Evolutionary conservation across 2,329 filamentous ascomycete genomes (phyloP).

Genomic region (Calonectria multiphialidica): DNA sequence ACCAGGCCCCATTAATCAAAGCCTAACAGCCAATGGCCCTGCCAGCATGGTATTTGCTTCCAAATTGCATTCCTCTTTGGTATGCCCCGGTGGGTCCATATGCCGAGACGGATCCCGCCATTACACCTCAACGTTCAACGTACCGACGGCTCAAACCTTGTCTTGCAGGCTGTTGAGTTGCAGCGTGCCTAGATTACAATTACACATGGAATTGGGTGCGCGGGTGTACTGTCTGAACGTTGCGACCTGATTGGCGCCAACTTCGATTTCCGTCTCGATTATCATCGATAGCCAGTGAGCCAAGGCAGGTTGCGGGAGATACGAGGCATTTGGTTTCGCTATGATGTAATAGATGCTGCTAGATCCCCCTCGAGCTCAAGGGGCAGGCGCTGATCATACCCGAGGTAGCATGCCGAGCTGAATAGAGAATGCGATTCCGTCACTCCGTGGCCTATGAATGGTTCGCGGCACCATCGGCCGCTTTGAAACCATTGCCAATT

Average conservation of each 20-base stretch:
- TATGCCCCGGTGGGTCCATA: background rate
- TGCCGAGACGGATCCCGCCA: conserved; percentile 3
- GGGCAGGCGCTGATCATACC: conserved; percentile 34
- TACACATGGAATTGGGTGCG: background rate
- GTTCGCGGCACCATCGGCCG: background rate
- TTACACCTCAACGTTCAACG: conserved; percentile 12
- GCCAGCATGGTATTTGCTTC: conserved; percentile 20
- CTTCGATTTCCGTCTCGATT: background rate
- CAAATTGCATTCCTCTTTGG: conserved; percentile 27
- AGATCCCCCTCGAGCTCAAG: conserved; percentile 18
- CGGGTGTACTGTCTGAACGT: background rate
- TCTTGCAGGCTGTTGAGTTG: conserved; percentile 23
- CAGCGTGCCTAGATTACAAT: conserved; percentile 5
- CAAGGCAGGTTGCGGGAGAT: background rate
- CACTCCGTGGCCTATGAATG: background rate
- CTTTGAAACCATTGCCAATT: background rate
- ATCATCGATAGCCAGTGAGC: background rate
- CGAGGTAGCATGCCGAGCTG: conserved; percentile 32
- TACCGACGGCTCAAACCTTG: conserved; percentile 18
- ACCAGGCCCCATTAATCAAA: background rate
- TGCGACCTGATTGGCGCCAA: conserved; percentile 1
- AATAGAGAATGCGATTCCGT: conserved; percentile 9
- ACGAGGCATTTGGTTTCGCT: conserved; percentile 5
- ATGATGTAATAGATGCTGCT: conserved; percentile 4
- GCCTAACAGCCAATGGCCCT: background rate